A percentile compares a stretch with the other conserved stretches of the same genome.
Conservation (phyloP, 768 basidiomycete genomes). For the Podaxis sp. region DNA sequence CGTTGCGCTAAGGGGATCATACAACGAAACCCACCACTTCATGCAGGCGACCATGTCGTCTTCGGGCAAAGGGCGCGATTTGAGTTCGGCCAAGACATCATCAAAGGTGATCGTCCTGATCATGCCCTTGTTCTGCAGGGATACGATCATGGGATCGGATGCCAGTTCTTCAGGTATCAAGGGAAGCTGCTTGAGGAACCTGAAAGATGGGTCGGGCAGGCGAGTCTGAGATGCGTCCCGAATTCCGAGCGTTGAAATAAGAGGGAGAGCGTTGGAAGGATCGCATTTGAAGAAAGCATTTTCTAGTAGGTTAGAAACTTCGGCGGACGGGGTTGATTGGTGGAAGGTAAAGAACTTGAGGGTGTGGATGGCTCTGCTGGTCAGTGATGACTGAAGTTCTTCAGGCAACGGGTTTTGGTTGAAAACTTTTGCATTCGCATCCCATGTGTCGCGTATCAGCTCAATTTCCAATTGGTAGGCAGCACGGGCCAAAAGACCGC, state of each 20-base stretch:
- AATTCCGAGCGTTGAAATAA: slow-evolving; percentile 78
- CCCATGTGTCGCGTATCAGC: slow-evolving; percentile 61
- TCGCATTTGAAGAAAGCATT: slow-evolving; percentile 76
- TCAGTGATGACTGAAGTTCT: slow-evolving; percentile 52
- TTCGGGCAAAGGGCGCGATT: slow-evolving; percentile 64
- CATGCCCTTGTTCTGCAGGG: slow-evolving; percentile 61
- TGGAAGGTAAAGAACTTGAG: slow-evolving; percentile 90
- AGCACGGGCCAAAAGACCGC: slow-evolving; percentile 77
- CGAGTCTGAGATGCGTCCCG: slow-evolving; percentile 66
- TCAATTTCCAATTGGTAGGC: slow-evolving; percentile 85
- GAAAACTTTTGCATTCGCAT: slow-evolving; percentile 37
- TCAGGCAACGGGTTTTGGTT: slow-evolving; percentile 29
- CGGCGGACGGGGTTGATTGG: slow-evolving; percentile 80
- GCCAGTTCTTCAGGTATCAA: slow-evolving; percentile 65
- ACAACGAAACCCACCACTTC: slow-evolving; percentile 75
- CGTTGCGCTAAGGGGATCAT: slow-evolving; percentile 20
- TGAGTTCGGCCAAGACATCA: slow-evolving; percentile 82
- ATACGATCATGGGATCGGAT: slow-evolving; percentile 60
- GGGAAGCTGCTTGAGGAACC: slow-evolving; percentile 78
- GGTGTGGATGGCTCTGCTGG: slow-evolving; percentile 68
- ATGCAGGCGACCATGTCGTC: slow-evolving; percentile 80
- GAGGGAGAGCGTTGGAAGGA: slow-evolving; percentile 49
- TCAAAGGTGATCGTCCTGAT: slow-evolving; percentile 74
- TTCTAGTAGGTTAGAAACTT: slow-evolving; percentile 73
- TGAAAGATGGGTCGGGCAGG: slow-evolving; percentile 69